Evolutionary conservation across 2,329 filamentous ascomycete species (phyloP).

Genomic region (Colletotrichum sp.): DNA sequence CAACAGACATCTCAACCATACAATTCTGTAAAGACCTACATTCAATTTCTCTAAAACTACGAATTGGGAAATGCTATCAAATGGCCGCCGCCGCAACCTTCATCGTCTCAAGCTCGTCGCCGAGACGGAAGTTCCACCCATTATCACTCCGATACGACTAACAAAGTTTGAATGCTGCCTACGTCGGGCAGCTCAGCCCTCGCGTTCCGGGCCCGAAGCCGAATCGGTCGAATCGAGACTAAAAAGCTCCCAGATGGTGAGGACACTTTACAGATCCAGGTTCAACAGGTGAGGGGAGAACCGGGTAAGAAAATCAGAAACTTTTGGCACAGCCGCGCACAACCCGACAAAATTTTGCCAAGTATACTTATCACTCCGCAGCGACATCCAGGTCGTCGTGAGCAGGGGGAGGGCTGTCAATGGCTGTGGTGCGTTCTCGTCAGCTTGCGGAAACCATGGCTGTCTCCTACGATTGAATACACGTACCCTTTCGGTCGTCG

Average conservation of each 20-base stretch:
- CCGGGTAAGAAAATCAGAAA: slow-evolving; percentile 8
- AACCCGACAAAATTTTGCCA: slow-evolving; percentile 20
- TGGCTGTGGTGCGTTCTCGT: slow-evolving; percentile 42
- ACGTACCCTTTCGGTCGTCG: slow-evolving; percentile 87
- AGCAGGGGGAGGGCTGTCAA: slow-evolving; percentile 80
- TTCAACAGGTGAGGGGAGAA: slow-evolving; percentile 4
- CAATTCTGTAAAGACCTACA: slow-evolving; percentile 1
- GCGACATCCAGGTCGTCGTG: slow-evolving; percentile 95
- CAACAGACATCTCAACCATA: neutral
- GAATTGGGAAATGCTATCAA: slow-evolving; percentile 11
- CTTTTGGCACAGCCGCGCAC: slow-evolving; percentile 19
- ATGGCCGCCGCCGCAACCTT: slow-evolving; percentile 5
- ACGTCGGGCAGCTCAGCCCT: slow-evolving; percentile 3
- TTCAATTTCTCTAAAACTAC: slow-evolving; percentile 19
- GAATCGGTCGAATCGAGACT: slow-evolving; percentile 22
- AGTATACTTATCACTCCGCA: slow-evolving; percentile 62
- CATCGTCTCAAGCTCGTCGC: neutral
- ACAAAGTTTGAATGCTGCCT: slow-evolving; percentile 1
- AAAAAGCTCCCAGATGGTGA: slow-evolving; percentile 21
- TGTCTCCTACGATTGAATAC: neutral
- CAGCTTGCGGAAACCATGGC: neutral
- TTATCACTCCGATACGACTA: neutral
- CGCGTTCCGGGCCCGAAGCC: neutral
- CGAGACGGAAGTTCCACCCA: neutral
- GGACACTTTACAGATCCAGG: slow-evolving; percentile 20